phyloP scores from a whole-genome alignment of 768 basidiomycete genomes.

The Calocybe gangraenosa region DNA sequence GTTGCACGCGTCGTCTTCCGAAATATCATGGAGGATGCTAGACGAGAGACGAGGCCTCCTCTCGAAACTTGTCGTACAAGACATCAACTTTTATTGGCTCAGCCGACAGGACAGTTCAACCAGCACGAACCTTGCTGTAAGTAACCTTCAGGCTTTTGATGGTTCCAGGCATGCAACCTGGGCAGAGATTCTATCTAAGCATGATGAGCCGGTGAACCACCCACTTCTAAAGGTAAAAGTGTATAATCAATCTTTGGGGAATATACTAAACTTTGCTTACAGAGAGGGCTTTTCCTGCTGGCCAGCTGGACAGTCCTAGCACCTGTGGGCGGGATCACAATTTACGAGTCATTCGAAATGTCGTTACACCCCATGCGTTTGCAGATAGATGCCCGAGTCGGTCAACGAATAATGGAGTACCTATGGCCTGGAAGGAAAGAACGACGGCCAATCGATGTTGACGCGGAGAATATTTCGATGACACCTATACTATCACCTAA shows the following conservation, averaged over 20 bases:
- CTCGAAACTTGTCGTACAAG: slow-evolving; percentile 80
- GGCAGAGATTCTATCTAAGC: slow-evolving; percentile 83
- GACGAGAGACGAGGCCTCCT: slow-evolving; percentile 68
- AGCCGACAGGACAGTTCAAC: slow-evolving; percentile 86
- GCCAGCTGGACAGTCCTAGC: slow-evolving; percentile 82
- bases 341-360: slow-evolving; percentile 79
- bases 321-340: slow-evolving; percentile 90
- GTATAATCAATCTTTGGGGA: slow-evolving; percentile 8
- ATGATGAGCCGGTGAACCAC: slow-evolving; percentile 65
- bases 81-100: slow-evolving; percentile 78
- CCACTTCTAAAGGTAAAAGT: slow-evolving; percentile 62
- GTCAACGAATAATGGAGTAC: slow-evolving; percentile 82
- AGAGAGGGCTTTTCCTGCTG: slow-evolving; percentile 71
- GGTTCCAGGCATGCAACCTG: slow-evolving; percentile 78
- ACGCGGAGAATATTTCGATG: slow-evolving; percentile 18
- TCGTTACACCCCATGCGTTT: slow-evolving; percentile 83
- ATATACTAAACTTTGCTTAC: slow-evolving; percentile 1
- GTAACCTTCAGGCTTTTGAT: slow-evolving; percentile 82
- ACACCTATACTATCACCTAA: slow-evolving; percentile 1
- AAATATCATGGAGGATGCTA: slow-evolving; percentile 92
- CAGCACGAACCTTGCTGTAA: slow-evolving; percentile 68
- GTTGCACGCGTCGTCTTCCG: slow-evolving; percentile 75
- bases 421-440: slow-evolving; percentile 69
- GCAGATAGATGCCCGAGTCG: slow-evolving; percentile 81
- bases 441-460: slow-evolving; percentile 24